Evolutionary conservation across 106 monocot species (phyloP), one percentile per base, ranked within the genome.

Genomic region (Allium fistulosum): DNA sequence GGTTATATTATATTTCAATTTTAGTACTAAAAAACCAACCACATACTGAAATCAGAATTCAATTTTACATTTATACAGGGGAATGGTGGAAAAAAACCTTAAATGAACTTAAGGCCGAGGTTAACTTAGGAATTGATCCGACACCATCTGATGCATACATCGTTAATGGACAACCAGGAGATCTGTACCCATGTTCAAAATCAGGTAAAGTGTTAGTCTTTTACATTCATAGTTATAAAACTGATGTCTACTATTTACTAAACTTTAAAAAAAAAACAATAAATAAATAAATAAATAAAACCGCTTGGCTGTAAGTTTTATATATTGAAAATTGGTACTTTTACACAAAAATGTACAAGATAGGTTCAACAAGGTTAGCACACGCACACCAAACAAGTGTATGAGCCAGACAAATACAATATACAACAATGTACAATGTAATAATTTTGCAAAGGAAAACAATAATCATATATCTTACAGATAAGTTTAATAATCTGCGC

Each of bases 81-180:
- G 79, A 83, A 58, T 83, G 83, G 83, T 83, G 79, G 79, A 79
- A 59, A 6, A 14, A 46, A 2, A 56, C 76, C 48, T 60, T 76
- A 27, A 52, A 10, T 13, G 46, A 26, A 7, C 63, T 74, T 2
- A 63, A 49, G 9, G 65, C 57, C 4, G 51, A 16, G 47, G 8
- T 16, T 3, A 9, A 59, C 9, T 72, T 58, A 8, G 82, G 82
- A 6, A 76, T 53, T 2, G 74, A 26, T 3, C 78, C 78, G 6
- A 28, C 22, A 6, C 16, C 59, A 11, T 82, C 82, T 47, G 82
- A 83, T 12, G 78, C 78, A n/a, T 83, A 51, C 71, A 83, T 77
- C 16, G 78, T 83, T 15, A 78, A 83, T 28, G 82, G 78, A 10
- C 78, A 67, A 13, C 82, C 82, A 0, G 82, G 82, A 4, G 58